Base-by-base conservation (phyloP, 1,284 basidiomycete species). In the Cerrena zonata region DNA sequence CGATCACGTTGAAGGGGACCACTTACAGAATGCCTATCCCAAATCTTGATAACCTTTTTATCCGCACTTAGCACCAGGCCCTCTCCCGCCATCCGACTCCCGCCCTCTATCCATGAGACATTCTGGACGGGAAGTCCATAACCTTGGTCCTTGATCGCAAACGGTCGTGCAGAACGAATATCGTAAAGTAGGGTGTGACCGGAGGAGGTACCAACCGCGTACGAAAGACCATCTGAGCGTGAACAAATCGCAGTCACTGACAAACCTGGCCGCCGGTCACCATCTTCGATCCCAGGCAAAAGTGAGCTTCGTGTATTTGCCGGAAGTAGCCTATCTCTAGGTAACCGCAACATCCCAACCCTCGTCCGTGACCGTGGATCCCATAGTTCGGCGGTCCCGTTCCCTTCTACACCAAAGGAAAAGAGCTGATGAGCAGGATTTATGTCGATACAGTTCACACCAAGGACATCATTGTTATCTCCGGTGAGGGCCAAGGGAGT, bases 141-240 rank as follows among this genome's bases (percentile, higher is more conserved):
- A 1, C 96, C 96, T 69, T 99, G 95, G 65, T 99, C 96, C 65
- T 99, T 99, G 53, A 84, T 71, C 2, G 91, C 91, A 59, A 91
- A 94, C 7, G 91, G 87, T 22, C 78, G 78, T 4, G 86, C 77
- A 24, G 91, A 86, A 45, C 96, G 88, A 55, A 99, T 80, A 63
- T 99, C 96, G 68, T 98, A 99, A 4, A 99, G 74, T 5, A 99
- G 72, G 0, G 93, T 93, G 64, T 98, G 94, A 0, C 96, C 96
- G 0, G 91, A 91, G 5, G 89, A 92, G 1, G 95, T 98, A 12
- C 96, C 96, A 30, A 98, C 78, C 0, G 95, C 96, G 57, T 98
- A 84, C 25, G 91, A 92, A 18, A 99, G 75, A 0, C 95, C 96
- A 63, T 99, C 96, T 5, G 78, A 71, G 38, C 90, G 78, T 5